A percentile compares a stretch with the other conserved stretches of the same genome.
These are phyloP conservation scores for Phytopythium sindhum DNA, from an alignment of 352 stramenopile genomes.

Conservation along the genomic window DNA sequence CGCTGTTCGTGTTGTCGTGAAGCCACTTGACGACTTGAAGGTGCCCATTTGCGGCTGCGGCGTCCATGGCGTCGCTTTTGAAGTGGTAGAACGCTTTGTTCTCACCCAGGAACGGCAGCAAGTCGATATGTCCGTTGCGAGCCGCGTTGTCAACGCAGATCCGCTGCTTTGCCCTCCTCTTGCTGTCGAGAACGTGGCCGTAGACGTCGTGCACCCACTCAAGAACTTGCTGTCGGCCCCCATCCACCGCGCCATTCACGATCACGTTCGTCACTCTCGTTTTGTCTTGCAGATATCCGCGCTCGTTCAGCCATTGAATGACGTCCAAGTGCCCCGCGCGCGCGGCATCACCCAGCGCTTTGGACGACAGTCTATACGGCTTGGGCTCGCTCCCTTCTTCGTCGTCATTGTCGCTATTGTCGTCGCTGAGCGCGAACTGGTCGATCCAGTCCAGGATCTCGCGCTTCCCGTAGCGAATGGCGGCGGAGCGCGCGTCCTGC, in stretches of 20 bases:
- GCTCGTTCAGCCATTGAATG: constrained; percentile 10
- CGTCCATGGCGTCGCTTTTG: constrained; percentile 3
- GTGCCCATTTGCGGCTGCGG: background rate
- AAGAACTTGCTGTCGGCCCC: background rate
- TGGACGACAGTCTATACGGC: background rate
- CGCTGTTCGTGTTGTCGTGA: constrained; percentile 8
- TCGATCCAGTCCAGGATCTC: constrained; percentile 37
- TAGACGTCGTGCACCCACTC: constrained; percentile 3
- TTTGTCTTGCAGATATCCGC: constrained; percentile 10
- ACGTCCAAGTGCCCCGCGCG: constrained; percentile 8
- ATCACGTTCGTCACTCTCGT: background rate
- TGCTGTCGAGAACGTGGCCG: background rate
- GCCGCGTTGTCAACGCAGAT: constrained; percentile 6
- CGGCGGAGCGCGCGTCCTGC: constrained; percentile 25
- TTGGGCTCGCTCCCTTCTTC: background rate
- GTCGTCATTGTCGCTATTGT: background rate
- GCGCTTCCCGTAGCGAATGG: constrained; percentile 19
- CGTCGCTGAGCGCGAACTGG: constrained; percentile 7
- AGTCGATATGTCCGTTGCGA: background rate
- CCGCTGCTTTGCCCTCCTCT: constrained; percentile 2
- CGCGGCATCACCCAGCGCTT: constrained; percentile 1
- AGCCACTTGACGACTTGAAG: constrained; percentile 15
- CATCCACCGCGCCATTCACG: constrained; percentile 3
- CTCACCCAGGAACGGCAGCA: constrained; percentile 10
- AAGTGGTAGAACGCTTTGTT: constrained; percentile 2